Percentiles rank a stretch among this genome's conserved stretches.
Conservation (phyloP, 805 yeast species). For the Monosporozyma unispora region DNA sequence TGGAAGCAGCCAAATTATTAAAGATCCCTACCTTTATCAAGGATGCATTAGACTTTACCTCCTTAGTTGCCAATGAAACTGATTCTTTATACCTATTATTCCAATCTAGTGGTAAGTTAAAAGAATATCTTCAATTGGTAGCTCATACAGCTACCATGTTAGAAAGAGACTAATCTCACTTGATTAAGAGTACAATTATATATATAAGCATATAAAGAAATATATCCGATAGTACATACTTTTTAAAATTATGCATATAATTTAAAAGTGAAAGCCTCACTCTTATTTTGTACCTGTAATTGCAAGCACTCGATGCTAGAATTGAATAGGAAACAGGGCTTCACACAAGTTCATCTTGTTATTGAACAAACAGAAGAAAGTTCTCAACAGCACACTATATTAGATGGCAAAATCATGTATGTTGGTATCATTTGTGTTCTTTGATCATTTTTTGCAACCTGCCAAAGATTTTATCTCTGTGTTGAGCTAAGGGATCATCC, state of each 20-base stretch:
- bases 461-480: slow-evolving; percentile 55
- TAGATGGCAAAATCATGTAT: neutral
- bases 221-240: neutral
- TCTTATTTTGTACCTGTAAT: too few relatives aligned
- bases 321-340: too few relatives aligned
- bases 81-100: slow-evolving; percentile 56
- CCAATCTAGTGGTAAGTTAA: slow-evolving; percentile 43
- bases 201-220: neutral
- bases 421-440: neutral
- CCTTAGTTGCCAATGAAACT: slow-evolving; percentile 58
- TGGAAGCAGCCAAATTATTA: slow-evolving; percentile 33
- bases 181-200: neutral
- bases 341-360: too few relatives aligned
- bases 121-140: slow-evolving; percentile 43
- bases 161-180: neutral
- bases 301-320: too few relatives aligned
- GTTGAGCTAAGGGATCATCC: slow-evolving; percentile 53
- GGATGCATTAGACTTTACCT: slow-evolving; percentile 52
- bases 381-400: neutral
- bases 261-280: too few relatives aligned
- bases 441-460: slow-evolving; percentile 47
- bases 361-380: neutral
- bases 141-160: slow-evolving; percentile 46
- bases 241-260: neutral
- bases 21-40: slow-evolving; percentile 38